Evolutionary conservation across 2,329 filamentous ascomycete species (phyloP).

Genomic region (Amphichorda felina): DNA sequence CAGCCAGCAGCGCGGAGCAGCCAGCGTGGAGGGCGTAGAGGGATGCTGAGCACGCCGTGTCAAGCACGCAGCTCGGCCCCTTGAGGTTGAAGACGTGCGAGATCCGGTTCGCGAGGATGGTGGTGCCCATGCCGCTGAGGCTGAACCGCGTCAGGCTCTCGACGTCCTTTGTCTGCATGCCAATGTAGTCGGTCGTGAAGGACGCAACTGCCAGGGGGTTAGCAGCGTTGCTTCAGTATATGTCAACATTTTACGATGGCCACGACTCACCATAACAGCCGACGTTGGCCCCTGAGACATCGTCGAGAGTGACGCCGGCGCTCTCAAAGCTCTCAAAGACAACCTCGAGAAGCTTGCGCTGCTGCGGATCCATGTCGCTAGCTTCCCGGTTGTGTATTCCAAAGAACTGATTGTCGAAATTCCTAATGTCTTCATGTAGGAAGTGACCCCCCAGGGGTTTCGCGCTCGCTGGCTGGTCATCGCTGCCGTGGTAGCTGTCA

Average conservation of each 20-base stretch:
- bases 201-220: slow-evolving; percentile 15
- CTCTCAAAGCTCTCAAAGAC: slow-evolving; percentile 10
- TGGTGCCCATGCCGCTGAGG: not conserved
- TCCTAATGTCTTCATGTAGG: slow-evolving; percentile 3
- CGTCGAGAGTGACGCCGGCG: slow-evolving; percentile 6
- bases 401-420: slow-evolving; percentile 7
- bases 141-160: slow-evolving; percentile 1
- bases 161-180: slow-evolving; percentile 1
- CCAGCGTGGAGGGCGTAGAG: slow-evolving; percentile 29
- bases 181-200: slow-evolving; percentile 3
- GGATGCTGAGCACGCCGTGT: slow-evolving; percentile 33
- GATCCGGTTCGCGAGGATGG: slow-evolving; percentile 6
- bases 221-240: too few species aligned
- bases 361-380: slow-evolving; percentile 6
- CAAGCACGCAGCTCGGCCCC: slow-evolving; percentile 13
- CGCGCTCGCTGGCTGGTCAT: not conserved
- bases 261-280: slow-evolving; percentile 5
- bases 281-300: not conserved
- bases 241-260: too few species aligned
- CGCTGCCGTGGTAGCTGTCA: slow-evolving; percentile 2
- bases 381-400: slow-evolving; percentile 4
- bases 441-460: slow-evolving; percentile 3
- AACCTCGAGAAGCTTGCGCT: slow-evolving; percentile 10
- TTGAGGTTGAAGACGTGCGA: slow-evolving; percentile 6
- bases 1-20: slow-evolving; percentile 15